Conservation (phyloP, 208 protist genomes). For the Acanthamoeba lenticulata region DNA sequence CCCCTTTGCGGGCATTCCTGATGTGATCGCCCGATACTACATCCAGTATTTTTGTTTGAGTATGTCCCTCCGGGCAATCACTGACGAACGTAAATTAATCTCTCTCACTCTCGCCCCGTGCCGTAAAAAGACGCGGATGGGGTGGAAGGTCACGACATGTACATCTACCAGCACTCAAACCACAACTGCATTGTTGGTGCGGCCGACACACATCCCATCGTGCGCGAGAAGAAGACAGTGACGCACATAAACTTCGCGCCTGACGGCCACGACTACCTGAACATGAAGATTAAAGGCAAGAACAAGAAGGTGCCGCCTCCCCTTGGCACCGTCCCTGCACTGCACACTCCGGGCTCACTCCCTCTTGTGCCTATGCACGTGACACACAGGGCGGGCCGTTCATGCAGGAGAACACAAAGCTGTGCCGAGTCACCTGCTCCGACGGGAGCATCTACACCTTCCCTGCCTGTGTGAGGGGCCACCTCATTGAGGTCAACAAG, state of each 20-base stretch:
- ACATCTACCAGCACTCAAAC: constrained; percentile 68
- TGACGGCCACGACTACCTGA: neutral
- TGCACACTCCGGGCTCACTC: neutral
- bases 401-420: constrained; percentile 2
- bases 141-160: constrained; percentile 53
- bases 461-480: neutral
- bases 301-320: constrained; percentile 54
- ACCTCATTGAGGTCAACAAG: constrained; percentile 63
- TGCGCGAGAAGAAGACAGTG: constrained; percentile 19
- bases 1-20: constrained; percentile 35
- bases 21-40: constrained; percentile 61
- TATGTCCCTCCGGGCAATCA: neutral
- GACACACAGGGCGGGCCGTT: constrained; percentile 18
- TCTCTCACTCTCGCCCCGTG: neutral
- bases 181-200: constrained; percentile 58
- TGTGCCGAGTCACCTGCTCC: constrained; percentile 63
- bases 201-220: neutral
- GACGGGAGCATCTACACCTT: constrained; percentile 46
- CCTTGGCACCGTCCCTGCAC: too few species aligned
- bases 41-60: constrained; percentile 23
- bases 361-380: neutral
- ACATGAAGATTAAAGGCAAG: constrained; percentile 42
- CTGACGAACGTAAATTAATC: neutral
- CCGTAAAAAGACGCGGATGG: constrained; percentile 36
- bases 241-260: constrained; percentile 47